Percentiles rank a stretch among this genome's conserved stretches.
phyloP scores from a whole-genome alignment of 2,329 filamentous ascomycete species.

The Colletotrichum orbiculare region DNA sequence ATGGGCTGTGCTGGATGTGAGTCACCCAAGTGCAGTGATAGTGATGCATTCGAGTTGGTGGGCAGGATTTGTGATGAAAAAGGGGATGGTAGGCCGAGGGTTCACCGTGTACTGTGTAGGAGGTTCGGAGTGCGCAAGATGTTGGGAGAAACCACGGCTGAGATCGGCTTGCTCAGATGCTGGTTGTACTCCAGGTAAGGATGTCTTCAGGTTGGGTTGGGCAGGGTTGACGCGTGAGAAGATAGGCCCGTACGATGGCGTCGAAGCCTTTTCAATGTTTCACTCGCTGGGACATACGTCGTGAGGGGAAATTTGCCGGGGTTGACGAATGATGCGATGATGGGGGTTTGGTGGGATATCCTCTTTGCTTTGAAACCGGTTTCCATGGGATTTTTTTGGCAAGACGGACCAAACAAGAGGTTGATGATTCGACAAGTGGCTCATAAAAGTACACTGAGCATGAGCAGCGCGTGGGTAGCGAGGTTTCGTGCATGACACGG shows the following conservation, averaged over 20 bases:
- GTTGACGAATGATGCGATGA: slow-evolving; percentile 25
- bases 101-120: slow-evolving; percentile 9
- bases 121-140: slow-evolving; percentile 1
- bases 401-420: slow-evolving; percentile 22
- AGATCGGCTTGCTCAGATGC: not conserved
- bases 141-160: not conserved
- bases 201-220: not conserved
- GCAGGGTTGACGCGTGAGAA: slow-evolving; percentile 12
- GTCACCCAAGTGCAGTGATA: slow-evolving; percentile 23
- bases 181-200: not conserved
- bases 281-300: not conserved
- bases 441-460: slow-evolving; percentile 7
- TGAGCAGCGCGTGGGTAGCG: slow-evolving; percentile 16
- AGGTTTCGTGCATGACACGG: slow-evolving; percentile 34
- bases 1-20: slow-evolving; percentile 33
- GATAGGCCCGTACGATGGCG: slow-evolving; percentile 1
- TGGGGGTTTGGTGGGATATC: slow-evolving; percentile 11
- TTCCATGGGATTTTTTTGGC: slow-evolving; percentile 4
- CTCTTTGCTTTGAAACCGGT: slow-evolving; percentile 25
- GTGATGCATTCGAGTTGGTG: slow-evolving; percentile 23
- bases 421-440: slow-evolving; percentile 28
- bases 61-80: slow-evolving; percentile 26
- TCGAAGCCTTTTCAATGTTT: slow-evolving; percentile 16
- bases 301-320: slow-evolving; percentile 9
- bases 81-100: slow-evolving; percentile 14